Base-by-base conservation (phyloP, 495 filamentous ascomycete genomes). In the Sordaria brevicollis region DNA sequence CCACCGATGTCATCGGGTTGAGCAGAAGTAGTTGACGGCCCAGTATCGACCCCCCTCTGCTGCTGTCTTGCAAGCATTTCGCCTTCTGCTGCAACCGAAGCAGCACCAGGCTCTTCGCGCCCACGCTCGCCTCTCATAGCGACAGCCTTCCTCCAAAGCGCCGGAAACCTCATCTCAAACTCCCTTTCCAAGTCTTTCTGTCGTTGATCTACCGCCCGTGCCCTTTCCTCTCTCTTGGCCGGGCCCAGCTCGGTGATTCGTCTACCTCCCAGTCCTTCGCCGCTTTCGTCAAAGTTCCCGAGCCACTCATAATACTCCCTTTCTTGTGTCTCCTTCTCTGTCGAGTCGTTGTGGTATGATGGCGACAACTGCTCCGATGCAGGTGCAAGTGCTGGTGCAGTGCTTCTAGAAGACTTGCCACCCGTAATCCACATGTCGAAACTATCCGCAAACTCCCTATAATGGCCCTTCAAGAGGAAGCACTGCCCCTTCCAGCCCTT, bases 401-500 rank as follows among this genome's bases (percentile, higher is more conserved):
- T n/a, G n/a, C n/a, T n/a, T n/a, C n/a, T n/a, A n/a, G n/a, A n/a
- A n/a, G n/a, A n/a, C n/a, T n/a, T n/a, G n/a, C n/a, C n/a, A 1
- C 81, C 79, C 19, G 79, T 74, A 36, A 85, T 84, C 66, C 83
- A 80, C 49, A 81, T 81, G 66, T 81, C 80, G 39, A 83, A 84
- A 8, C 80, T 81, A 19, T 75, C 74, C 2, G 80, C 82, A 70
- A 85, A 83, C 68, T 85, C 83, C 62, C 79, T 77, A 70, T 81
- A 85, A 68, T 84, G 83, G 4, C 83, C 83, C 72, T 85, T 85
- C 33, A 85, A 78, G 35, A 85, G 76, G 62, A 83, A 85, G 65
- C 79, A 80, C 39, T 81, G 79, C 3, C 83, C 83, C 7, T 70
- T 68, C 82, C 82, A 85, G 21, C 79, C 80, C 69, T 81, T 81